Evolutionary conservation across 169 alveolate genomes (phyloP), one percentile per base, ranked within the genome.

Genomic region (Theileria orientalis): DNA sequence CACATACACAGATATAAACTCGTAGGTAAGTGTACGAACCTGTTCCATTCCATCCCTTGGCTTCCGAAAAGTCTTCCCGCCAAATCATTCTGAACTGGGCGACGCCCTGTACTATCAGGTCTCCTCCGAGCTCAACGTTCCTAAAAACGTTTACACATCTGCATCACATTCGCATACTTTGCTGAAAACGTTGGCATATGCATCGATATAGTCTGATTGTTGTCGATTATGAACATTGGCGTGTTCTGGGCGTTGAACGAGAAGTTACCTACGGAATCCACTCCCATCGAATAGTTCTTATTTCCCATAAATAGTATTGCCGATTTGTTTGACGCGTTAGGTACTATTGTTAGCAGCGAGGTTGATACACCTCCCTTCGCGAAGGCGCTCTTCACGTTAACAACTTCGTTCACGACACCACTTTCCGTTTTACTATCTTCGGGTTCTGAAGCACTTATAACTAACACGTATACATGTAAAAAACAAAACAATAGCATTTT

Each of bases 31-130:
- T 52, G 27, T 23, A 25, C 40, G 25, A 64, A 74, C 87, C 83
- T 42, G 89, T 83, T 29, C 93, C 93, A 57, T 5, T 51, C 93
- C 93, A 87, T n/a, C 93, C 93, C 32, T 71, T 70, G 1, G 91
- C 66, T 71, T 79, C 87, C 27, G 71, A 35, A 64, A 83, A 87
- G 59, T 41, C 82, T 60, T 87, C 93, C 25, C 90, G 88, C 56
- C 89, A 73, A 32, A 87, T 67, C 93, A 87, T 83, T 37, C 83
- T 68, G 60, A 87, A 87, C 77, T 87, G 93, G 51, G 84, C 40
- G 27, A 83, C 78, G 68, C 84, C 84, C 61, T 73, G 75, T 1
- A 87, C 73, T 49, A 83, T 69, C 5, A 87, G 62, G 62, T 51
- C 82, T 8, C 91, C 91, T 23, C 87, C 91, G 57, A 87, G 68